Evolutionary conservation across 495 filamentous ascomycete genomes (phyloP).

Genomic region (Hapsidospora chrysogenum): DNA sequence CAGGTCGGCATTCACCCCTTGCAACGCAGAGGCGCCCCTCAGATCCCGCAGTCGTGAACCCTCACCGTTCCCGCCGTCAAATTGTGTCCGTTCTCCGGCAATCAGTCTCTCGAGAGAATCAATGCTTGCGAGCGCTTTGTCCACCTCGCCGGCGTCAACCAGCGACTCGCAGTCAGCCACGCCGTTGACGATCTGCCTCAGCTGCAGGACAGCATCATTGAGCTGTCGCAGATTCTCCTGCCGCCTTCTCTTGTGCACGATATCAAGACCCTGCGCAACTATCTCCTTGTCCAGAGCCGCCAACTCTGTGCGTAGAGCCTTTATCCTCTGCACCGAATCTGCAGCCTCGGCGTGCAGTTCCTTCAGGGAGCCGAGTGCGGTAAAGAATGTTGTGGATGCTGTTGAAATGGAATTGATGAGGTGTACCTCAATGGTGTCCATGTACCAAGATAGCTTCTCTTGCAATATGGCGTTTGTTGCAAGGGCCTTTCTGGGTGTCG

Average conservation of each 20-base stretch:
- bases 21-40: constrained; percentile 58
- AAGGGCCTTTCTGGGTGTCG: constrained; percentile 64
- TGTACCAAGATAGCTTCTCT: constrained; percentile 98
- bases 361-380: constrained; percentile 74
- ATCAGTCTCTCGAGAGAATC: constrained; percentile 65
- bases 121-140: constrained; percentile 60
- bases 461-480: constrained; percentile 98
- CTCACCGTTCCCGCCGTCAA: no score
- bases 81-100: constrained; percentile 46
- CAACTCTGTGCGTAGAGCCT: constrained; percentile 61
- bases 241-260: constrained; percentile 64
- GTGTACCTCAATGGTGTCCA: constrained; percentile 98
- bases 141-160: constrained; percentile 65
- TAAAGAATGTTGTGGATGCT: constrained; percentile 92
- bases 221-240: constrained; percentile 75
- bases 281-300: constrained; percentile 70
- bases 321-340: constrained; percentile 78
- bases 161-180: constrained; percentile 62
- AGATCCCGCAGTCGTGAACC: constrained; percentile 41
- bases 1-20: constrained; percentile 64
- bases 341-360: constrained; percentile 87
- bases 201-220: constrained; percentile 65
- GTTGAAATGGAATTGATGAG: constrained; percentile 91
- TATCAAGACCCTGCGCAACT: constrained; percentile 69
- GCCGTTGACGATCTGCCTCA: constrained; percentile 59